Conservation (phyloP, 1,139 yeast genomes). For the Kurtzmaniella quercitrusa region DNA sequence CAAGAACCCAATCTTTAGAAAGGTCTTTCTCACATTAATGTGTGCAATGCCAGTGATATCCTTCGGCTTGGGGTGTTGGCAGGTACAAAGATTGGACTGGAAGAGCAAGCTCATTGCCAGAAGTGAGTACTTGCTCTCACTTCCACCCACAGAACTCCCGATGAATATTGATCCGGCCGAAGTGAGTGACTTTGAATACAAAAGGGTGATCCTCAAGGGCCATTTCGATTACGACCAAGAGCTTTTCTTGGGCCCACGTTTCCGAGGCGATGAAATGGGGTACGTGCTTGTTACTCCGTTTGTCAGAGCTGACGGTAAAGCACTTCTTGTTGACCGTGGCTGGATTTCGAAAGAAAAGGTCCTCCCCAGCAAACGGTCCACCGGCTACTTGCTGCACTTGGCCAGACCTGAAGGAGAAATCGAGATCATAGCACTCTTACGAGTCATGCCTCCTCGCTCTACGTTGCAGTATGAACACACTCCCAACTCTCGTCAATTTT, state of each 20-base stretch:
- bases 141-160: conserved; percentile 68
- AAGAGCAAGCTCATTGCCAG: conserved; percentile 78
- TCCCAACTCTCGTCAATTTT: conserved; percentile 53
- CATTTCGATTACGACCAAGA: conserved; percentile 81
- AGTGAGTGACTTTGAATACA: conserved; percentile 69
- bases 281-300: conserved; percentile 81
- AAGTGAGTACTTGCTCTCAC: conserved; percentile 76
- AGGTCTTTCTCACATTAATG: conserved; percentile 53
- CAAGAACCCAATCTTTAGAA: conserved; percentile 38
- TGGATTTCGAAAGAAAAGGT: conserved; percentile 80
- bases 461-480: conserved; percentile 75
- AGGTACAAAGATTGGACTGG: conserved; percentile 80
- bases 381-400: conserved; percentile 51
- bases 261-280: conserved; percentile 72
- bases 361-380: conserved; percentile 52
- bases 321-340: conserved; percentile 82
- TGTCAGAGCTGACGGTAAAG: conserved; percentile 63
- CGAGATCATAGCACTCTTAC: conserved; percentile 66
- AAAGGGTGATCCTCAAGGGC: conserved; percentile 72
- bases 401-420: conserved; percentile 75
- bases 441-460: conserved; percentile 69
- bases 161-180: conserved; percentile 50
- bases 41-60: conserved; percentile 85
- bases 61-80: conserved; percentile 92
- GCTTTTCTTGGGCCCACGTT: conserved; percentile 87